Base-by-base conservation (phyloP, 78 protist genomes). In the Dictyostelium discoideum region DNA sequence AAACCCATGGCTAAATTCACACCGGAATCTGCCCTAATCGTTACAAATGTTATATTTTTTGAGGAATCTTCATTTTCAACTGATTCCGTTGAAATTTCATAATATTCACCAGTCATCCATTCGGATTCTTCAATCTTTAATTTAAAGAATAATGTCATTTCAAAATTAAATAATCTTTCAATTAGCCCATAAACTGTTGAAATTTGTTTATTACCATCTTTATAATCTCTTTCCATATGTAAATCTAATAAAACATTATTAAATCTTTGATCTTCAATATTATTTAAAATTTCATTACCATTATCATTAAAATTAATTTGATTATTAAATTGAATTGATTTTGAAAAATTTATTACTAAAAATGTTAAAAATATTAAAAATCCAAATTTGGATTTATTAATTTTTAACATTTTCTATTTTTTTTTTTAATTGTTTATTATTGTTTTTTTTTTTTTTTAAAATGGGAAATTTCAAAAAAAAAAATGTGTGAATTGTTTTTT, bases 1-100 rank as follows among this genome's bases (percentile, higher is more conserved):
- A 92, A 48, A 6, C 84, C 96, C 67, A 44, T 69, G 3, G 96
- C 96, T 18, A 92, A 26, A 72, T 85, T 86, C 0, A 92, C 89
- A 22, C 69, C 78, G 40, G 32, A 69, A 50, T 92, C 63, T 2
- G 89, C 96, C 3, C n/a, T 26, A 44, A 79, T 46, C 0, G 14
- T 16, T 6, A 79, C 84, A 32, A 82, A 65, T 8, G 63, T 69
- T n/a, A 92, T 46, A 11, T 46, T 20, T 1, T 20, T 10, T 69
- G 77, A 69, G 10, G 77, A 69, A 3, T 22, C 29, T 42, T 42
- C 46, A 8, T 14, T 6, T 8, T 26, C 46, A 3, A 74, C 9
- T 5, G 24, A 6, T 2, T 74, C 81, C 16, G 81, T 74, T 14
- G 81, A 32, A 18, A 74, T 37, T 18, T 74, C 42, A 74, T 74